Base-by-base conservation (phyloP, 768 basidiomycete species). In the Lactifluus subvellereus region DNA sequence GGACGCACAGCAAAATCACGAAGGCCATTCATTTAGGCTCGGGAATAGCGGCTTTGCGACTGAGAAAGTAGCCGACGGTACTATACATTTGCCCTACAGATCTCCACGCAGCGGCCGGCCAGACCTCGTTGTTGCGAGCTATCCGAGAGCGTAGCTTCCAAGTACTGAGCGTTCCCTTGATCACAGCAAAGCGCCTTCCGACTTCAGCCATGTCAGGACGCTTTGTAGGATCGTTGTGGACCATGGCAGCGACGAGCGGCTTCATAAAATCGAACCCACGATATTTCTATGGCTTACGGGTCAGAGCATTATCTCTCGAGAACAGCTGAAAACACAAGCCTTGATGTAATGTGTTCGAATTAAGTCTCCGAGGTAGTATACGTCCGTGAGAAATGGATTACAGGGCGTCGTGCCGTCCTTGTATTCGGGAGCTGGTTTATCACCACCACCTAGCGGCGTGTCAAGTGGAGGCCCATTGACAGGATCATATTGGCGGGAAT, bases 361-460 rank as follows among this genome's bases (percentile, higher is more conserved):
- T 10, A 72, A 18, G 49, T 76, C 74, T 3, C 74, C 75, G 9
- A 76, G 43, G 37, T 71, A 71, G 55, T 75, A 76, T 9, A 75
- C 56, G 45, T 77, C 76, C 1, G 71, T 74, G 2, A 71, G 68
- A 57, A 75, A 76, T 3, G 75, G 75, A 50, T 77, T 65, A 32
- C 57, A 66, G 0, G 59, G 60, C 0, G 8, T 50, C 7, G 5
- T 1, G 4, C 32, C 51, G 13, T 51, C 48, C 3, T 62, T 57
- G 53, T 72, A 72, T 59, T 77, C 74, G 1, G 76, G 75, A 0
- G 73, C 71, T 0, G 76, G 68, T 53, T 73, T 74, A 67, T 84
- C 81, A 3, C 75, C 78, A 1, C 78, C 81, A 6, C 61, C 61
- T 3, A 78, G 69, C 0, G 75, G 71, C 4, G 54, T 32, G 30